Base-by-base conservation (phyloP, 805 yeast genomes). In the Priceomyces melissophilus region DNA sequence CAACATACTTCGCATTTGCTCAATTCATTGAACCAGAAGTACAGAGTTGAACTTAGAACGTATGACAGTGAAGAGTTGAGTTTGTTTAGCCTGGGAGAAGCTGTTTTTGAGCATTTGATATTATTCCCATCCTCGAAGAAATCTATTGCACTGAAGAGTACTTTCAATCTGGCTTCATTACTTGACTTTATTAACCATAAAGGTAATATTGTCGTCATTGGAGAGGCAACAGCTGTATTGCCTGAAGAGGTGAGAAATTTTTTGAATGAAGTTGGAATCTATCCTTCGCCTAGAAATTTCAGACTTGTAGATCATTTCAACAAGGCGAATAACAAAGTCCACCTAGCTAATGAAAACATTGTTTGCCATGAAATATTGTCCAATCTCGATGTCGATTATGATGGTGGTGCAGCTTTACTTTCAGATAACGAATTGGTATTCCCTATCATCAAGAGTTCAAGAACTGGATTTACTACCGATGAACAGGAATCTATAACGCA, bases 261-360 rank as follows among this genome's bases (percentile, higher is more conserved):
- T 53, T 74, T 87, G 48, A 78, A 81, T 53, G 88, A 90, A 58
- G 64, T 90, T 48, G 99, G 96, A 26, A 81, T 93, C 38, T 78
- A 71, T 53, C 86, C 96, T 43, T 76, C 93, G 37, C 95, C 96
- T 43, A 84, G 79, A 56, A 82, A 79, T 38, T 81, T 78, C 58
- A 60, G 68, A 40, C 65, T 84, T 33, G 60, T 73, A 6, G 96
- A 89, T 60, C 82, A 84, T 60, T 87, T 87, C 65, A 57, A 61
- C 43, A 50, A 53, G 20, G 61, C 52, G 13, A 53, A 53, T 14
- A 54, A 49, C 27, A 49, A 47, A 40, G 45, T 78, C 60, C 49
- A 55, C 55, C 48, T 62, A 26, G 54, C 61, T 10, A 43, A 52
- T 12, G 57, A 59, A 28, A 57, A 56, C 35, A 67, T 73, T 43